Evolutionary conservation across 1,284 basidiomycete genomes (phyloP).

Genomic region (Leccinum griseonigrum): DNA sequence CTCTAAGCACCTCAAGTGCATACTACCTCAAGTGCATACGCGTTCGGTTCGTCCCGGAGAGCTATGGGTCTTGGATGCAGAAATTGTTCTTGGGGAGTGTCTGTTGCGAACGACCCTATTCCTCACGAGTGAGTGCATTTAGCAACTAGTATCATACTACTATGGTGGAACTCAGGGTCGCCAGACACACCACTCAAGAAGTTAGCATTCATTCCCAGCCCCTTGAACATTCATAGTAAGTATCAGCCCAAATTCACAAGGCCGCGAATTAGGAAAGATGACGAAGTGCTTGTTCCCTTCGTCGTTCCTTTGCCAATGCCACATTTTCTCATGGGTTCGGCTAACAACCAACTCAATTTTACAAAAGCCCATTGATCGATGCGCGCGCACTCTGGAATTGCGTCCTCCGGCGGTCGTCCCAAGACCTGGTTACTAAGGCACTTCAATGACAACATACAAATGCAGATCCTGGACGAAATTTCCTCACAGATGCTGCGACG

Average conservation of each 20-base stretch:
- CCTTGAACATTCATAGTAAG: not conserved
- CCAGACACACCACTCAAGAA: not conserved
- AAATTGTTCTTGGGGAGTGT: not conserved
- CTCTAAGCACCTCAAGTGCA: not conserved
- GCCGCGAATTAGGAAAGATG: not conserved
- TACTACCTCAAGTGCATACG: not conserved
- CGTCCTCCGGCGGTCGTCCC: not conserved
- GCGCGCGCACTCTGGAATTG: not conserved
- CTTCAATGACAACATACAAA: not conserved
- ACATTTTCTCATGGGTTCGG: conserved; percentile 10
- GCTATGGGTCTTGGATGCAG: not conserved
- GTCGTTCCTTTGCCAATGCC: conserved; percentile 3
- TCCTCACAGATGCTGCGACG: too few relatives aligned
- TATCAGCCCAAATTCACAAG: conserved; percentile 2
- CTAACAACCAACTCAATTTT: not conserved
- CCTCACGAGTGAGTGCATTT: not conserved
- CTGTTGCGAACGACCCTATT: not conserved
- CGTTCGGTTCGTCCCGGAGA: not conserved
- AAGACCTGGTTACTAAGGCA: not conserved
- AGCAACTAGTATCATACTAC: not conserved
- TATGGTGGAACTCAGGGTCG: not conserved
- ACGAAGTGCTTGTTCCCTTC: not conserved
- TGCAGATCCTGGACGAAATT: too few relatives aligned
- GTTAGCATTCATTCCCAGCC: not conserved
- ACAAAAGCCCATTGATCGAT: not conserved